Conservation (phyloP, 163 green algal species). For the Chlamydomonas reinhardtii region DNA sequence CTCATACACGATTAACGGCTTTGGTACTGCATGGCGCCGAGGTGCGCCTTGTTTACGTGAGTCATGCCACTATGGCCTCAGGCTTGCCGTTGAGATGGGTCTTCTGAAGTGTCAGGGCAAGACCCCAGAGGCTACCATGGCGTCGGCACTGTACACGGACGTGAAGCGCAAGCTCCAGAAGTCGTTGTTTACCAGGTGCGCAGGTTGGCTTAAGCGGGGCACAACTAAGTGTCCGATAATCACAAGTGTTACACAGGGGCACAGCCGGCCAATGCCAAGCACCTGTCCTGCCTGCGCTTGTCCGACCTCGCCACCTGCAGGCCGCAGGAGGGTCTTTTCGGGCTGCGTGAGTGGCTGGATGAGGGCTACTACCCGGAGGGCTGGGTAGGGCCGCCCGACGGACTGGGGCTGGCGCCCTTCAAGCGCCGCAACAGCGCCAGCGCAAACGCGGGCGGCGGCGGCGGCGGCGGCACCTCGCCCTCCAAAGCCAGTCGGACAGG, state of each 20-base stretch:
- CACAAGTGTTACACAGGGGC: too few species aligned
- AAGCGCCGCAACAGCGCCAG: conserved; percentile 51
- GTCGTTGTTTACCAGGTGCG: conserved; percentile 79
- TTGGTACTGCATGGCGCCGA: too few species aligned
- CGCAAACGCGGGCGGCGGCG: neutral
- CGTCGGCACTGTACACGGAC: conserved; percentile 87
- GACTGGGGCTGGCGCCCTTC: conserved; percentile 57
- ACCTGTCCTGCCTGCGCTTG: too few species aligned
- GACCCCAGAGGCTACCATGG: conserved; percentile 91
- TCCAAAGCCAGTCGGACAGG: conserved; percentile 8
- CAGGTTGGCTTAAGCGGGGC: neutral
- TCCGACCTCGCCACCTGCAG: neutral
- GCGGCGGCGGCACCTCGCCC: neutral
- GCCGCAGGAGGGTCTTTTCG: conserved; percentile 64
- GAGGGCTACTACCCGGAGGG: conserved; percentile 71
- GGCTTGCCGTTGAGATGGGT: conserved; percentile 51
- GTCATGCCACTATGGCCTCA: neutral
- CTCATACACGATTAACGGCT: too few species aligned
- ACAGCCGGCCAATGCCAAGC: neutral
- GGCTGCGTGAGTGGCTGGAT: conserved; percentile 72
- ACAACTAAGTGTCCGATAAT: neutral
- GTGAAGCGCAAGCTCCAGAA: conserved; percentile 81
- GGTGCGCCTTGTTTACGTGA: too few species aligned
- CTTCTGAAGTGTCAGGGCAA: conserved; percentile 84
- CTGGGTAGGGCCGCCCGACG: conserved; percentile 57